phyloP scores from a whole-genome alignment of 2,329 filamentous ascomycete species.

The Diaporthe ilicicola region DNA sequence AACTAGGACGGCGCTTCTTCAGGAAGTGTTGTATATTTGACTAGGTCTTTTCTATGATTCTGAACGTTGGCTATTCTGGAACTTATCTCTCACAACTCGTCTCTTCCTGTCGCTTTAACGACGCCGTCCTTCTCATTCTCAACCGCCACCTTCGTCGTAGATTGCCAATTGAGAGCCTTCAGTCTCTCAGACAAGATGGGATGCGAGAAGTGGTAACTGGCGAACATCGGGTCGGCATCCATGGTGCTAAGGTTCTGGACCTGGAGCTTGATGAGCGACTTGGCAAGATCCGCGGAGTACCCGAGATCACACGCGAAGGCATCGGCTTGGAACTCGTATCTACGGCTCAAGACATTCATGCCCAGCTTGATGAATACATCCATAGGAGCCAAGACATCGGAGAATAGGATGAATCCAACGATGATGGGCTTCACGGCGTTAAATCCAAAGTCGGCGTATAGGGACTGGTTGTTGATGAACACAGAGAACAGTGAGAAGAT shows the following conservation, averaged over 20 bases:
- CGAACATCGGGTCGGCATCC: constrained; percentile 99
- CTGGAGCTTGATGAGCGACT: constrained; percentile 94
- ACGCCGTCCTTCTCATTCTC: constrained; percentile 54
- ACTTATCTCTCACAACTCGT: constrained; percentile 67
- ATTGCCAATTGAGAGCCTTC: constrained; percentile 88
- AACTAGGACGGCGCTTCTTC: not conserved
- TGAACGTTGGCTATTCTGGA: not conserved
- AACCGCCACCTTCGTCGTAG: constrained; percentile 58
- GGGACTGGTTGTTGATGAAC: constrained; percentile 93
- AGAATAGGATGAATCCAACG: constrained; percentile 97
- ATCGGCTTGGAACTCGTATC: constrained; percentile 96
- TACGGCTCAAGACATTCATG: constrained; percentile 95
- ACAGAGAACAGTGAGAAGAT: constrained; percentile 96
- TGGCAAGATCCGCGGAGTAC: constrained; percentile 82
- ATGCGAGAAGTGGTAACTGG: constrained; percentile 98
- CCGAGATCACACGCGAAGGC: constrained; percentile 86
- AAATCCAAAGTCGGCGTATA: constrained; percentile 94
- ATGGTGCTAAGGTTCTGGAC: constrained; percentile 98
- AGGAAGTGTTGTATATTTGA: not conserved
- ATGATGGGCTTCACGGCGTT: constrained; percentile 85
- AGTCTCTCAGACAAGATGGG: constrained; percentile 94
- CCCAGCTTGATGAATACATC: constrained; percentile 93
- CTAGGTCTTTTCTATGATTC: not conserved
- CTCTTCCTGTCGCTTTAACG: constrained; percentile 77
- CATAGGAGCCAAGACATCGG: constrained; percentile 92